A percentile compares a stretch with the other conserved stretches of the same genome.
Evolutionary conservation across 139 green algal species (phyloP).

Genomic region (Volvox reticuliferus): DNA sequence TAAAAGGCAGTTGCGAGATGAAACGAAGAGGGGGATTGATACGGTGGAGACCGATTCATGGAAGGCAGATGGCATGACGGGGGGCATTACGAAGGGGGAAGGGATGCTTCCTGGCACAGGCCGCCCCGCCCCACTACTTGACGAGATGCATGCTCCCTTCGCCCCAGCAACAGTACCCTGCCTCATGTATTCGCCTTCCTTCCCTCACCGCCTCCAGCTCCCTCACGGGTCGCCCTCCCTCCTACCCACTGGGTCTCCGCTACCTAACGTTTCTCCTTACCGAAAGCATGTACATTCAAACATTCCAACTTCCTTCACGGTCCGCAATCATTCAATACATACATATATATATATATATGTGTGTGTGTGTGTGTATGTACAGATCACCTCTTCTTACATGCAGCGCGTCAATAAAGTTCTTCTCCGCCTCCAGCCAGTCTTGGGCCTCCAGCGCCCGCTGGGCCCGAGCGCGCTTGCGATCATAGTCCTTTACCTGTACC

Average conservation of each 20-base stretch:
- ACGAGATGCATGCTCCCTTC: no score
- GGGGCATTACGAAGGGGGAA: not conserved
- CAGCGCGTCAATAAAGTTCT: slow-evolving; percentile 22
- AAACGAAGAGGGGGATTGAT: not conserved
- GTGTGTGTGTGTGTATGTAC: no score
- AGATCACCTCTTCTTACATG: slow-evolving; percentile 18
- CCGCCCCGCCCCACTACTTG: no score
- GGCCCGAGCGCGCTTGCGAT: slow-evolving; percentile 61
- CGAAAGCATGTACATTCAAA: not conserved
- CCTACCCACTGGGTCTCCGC: not conserved
- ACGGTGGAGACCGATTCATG: not conserved
- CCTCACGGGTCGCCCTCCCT: not conserved
- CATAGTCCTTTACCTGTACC: slow-evolving; percentile 67
- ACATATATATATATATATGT: no score
- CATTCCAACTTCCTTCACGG: not conserved
- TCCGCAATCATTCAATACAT: no score
- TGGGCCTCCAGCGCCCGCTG: slow-evolving; percentile 34
- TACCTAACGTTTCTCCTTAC: not conserved
- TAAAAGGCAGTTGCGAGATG: not conserved
- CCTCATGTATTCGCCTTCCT: no score
- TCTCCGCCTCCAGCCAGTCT: slow-evolving; percentile 57
- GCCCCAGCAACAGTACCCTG: no score
- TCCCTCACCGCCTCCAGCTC: not conserved
- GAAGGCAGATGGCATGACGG: not conserved
- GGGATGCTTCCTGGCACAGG: no score